phyloP scores from a whole-genome alignment of 495 filamentous ascomycete genomes.

The Immersiella caudata region DNA sequence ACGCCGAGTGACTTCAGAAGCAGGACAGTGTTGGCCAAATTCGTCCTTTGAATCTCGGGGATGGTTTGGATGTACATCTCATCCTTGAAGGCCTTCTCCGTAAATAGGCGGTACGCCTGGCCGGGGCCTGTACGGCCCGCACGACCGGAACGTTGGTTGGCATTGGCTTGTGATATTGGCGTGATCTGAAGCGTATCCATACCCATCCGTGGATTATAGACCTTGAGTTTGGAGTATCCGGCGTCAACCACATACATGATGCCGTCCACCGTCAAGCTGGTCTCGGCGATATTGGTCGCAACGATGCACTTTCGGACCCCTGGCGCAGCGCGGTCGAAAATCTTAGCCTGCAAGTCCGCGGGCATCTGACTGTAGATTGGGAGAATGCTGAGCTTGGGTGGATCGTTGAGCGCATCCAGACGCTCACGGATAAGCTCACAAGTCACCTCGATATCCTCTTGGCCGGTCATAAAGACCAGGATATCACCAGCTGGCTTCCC shows the following conservation, averaged over 20 bases:
- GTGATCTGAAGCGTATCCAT: slow-evolving; percentile 99
- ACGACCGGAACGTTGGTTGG: slow-evolving; percentile 88
- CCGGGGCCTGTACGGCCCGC: slow-evolving; percentile 95
- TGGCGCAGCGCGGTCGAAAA: slow-evolving; percentile 87
- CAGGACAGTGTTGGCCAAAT: slow-evolving; percentile 91
- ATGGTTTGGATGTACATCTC: slow-evolving; percentile 98
- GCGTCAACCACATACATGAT: slow-evolving; percentile 99
- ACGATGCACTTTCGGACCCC: slow-evolving; percentile 98
- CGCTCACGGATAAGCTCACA: slow-evolving; percentile 91
- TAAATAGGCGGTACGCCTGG: slow-evolving; percentile 93
- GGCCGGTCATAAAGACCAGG: slow-evolving; percentile 98
- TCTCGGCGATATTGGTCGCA: slow-evolving; percentile 98
- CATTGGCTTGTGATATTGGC: slow-evolving; percentile 96
- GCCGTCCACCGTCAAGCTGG: slow-evolving; percentile 95
- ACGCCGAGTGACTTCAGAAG: slow-evolving; percentile 94
- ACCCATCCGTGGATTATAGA: slow-evolving; percentile 98
- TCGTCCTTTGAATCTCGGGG: slow-evolving; percentile 96
- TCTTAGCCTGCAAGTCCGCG: slow-evolving; percentile 94
- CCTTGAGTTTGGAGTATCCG: slow-evolving; percentile 96
- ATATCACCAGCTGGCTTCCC: slow-evolving; percentile 92
- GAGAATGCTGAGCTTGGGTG: slow-evolving; percentile 90
- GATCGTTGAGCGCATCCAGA: slow-evolving; percentile 89
- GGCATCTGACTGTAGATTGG: slow-evolving; percentile 99
- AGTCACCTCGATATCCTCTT: slow-evolving; percentile 97
- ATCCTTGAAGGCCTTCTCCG: slow-evolving; percentile 91